Evolutionary conservation across 139 green algal genomes (phyloP).

Genomic region (Picochlorum sp.): DNA sequence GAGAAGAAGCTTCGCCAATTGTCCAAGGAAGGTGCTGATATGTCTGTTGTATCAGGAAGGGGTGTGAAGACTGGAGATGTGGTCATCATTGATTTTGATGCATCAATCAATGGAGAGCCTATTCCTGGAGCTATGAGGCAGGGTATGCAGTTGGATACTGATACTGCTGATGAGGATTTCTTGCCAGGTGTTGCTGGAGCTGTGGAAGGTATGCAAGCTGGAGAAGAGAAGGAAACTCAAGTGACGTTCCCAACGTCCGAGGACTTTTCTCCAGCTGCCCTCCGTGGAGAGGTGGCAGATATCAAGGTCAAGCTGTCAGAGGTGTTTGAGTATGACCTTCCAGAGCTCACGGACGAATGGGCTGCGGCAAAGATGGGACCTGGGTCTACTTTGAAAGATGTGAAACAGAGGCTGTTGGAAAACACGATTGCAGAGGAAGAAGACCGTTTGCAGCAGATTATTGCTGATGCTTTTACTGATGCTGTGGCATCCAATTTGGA

Average conservation of each 20-base stretch:
- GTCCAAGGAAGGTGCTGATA: slow-evolving; percentile 46
- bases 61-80: slow-evolving; percentile 36
- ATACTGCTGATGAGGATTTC: slow-evolving; percentile 31
- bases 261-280: slow-evolving; percentile 15
- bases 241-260: slow-evolving; percentile 24
- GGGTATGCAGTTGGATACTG: slow-evolving; percentile 41
- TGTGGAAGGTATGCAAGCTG: slow-evolving; percentile 32
- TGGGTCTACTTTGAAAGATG: slow-evolving; percentile 8
- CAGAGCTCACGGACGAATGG: slow-evolving; percentile 34
- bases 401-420: slow-evolving; percentile 13
- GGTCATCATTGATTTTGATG: slow-evolving; percentile 34
- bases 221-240: slow-evolving; percentile 20
- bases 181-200: slow-evolving; percentile 20
- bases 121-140: slow-evolving; percentile 15
- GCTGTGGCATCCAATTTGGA: slow-evolving; percentile 29
- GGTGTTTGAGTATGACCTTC: slow-evolving; percentile 42
- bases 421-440: slow-evolving; percentile 2
- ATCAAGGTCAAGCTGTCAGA: slow-evolving; percentile 36
- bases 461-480: slow-evolving; percentile 27
- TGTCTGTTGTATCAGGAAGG: slow-evolving; percentile 42
- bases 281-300: slow-evolving; percentile 22
- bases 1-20: slow-evolving; percentile 48
- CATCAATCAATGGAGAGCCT: slow-evolving; percentile 12
- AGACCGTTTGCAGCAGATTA: slow-evolving; percentile 17
- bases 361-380: slow-evolving; percentile 8